Evolutionary conservation across 2,329 filamentous ascomycete genomes (phyloP), one percentile per base, ranked within the genome.

Genomic region (Bipolaris cookei): DNA sequence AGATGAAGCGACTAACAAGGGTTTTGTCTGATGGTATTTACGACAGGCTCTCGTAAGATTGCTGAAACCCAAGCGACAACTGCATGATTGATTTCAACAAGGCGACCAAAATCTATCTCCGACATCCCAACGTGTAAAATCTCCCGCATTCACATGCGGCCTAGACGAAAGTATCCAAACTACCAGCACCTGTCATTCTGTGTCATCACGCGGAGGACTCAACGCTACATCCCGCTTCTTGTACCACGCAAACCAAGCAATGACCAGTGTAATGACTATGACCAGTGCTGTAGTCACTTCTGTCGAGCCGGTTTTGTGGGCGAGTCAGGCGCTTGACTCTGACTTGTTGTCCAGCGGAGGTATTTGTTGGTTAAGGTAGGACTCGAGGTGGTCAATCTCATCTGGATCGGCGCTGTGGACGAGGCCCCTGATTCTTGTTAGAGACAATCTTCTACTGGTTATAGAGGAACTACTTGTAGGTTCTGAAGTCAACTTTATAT

Each of bases 321-420:
- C 46, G 49, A 74, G 73, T 76, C 74, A 76, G 43, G 74, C 72
- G n/a, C 66, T 65, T 4, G 62, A 62, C 3, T 72, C 70, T 2
- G 62, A 47, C 43, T 68, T 67, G 30, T 73, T 79, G 7, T 77
- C 79, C 42, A 83, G 70, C 2, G 80, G 67, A 3, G 84, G 83
- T 47, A 88, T 78, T 18, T 79, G 73, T 65, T 81, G 78, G 46
- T 80, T 78, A 47, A 89, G 77, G 71, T 86, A 89, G 39, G 77
- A 76, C 77, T 95, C 91, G 16, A 97, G 81, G 66, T 96, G 90
- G 61, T 95, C 86, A 52, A 97, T 86, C 79, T 97, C 94, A 61
- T 89, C 81, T 4, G 87, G 82, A 65, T 88, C 88, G 1, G 92
- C 92, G 4, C 88, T 90, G 75, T 98, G 94, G 13, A 81, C 82